Base-by-base conservation (phyloP, 176 grass and related monocot species). In the Oryza meridionalis region DNA sequence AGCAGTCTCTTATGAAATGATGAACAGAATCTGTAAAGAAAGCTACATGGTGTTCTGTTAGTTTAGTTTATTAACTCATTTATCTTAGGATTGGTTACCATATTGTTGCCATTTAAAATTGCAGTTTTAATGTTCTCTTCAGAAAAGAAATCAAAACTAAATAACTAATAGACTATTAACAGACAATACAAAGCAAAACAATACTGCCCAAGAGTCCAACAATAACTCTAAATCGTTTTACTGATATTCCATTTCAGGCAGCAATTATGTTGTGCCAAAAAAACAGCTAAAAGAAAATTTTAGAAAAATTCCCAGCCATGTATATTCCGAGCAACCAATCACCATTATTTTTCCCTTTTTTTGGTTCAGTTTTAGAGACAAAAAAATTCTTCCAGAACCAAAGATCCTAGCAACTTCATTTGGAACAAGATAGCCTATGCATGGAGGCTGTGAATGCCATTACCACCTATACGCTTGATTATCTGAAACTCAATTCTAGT, bases 71-170 rank as follows among this genome's bases (percentile, higher is more conserved):
- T 44, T 76, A 76, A 84, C 33, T 81, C 29, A 38, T 74, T 75
- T n/a, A 21, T 63, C n/a, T 69, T 80, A 80, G 21, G 26, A 68
- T 68, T 67, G 62, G 27, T 75, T 80, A 5, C 50, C 63, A 70
- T 37, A 58, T 51, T 43, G 19, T 38, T 75, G 44, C 11, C 70
- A 85, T 81, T 75, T 42, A 51, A 85, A 84, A 70, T 50, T 42
- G 15, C 2, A 12, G 42, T 62, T 62, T 22, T 62, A 69, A 0
- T 69, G 19, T 37, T 27, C n/a, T 80, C 70, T 89, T 76, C n/a
- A 75, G 71, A 75, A 55, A 37, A 72, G 15, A 25, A 84, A 79
- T 68, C 0, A 7, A 74, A n/a, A 40, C 38, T 40, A 40, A 40
- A 40, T 8, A 40, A 24, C 5, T 27, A 66, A n/a, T n/a, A 65